Conservation (phyloP, 148 eudicot genomes). For the Fagopyrum homotropicum region DNA sequence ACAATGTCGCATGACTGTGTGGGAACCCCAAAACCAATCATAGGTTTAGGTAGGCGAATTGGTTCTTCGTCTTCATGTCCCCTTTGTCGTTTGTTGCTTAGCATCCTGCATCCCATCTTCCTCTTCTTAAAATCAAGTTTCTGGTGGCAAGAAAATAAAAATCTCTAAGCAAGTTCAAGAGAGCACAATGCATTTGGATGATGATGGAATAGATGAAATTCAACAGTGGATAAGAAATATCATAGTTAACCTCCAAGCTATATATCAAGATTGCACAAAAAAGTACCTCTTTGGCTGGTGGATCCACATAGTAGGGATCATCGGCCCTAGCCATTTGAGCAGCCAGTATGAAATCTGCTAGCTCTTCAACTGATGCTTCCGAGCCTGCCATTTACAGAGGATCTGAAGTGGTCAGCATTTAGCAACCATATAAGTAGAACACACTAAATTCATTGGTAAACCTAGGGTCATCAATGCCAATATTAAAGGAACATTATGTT, state of each 20-base stretch:
- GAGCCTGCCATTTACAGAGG: slow-evolving; percentile 39
- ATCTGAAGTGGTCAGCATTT: not conserved
- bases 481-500: too few relatives aligned
- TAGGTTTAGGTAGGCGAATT: slow-evolving; percentile 76
- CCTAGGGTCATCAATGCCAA: too few relatives aligned
- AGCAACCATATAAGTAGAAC: not conserved
- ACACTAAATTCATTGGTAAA: not conserved
- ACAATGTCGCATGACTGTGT: slow-evolving; percentile 18
- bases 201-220: not conserved
- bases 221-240: not conserved
- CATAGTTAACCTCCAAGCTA: not conserved
- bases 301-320: slow-evolving; percentile 31
- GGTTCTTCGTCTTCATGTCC: slow-evolving; percentile 35
- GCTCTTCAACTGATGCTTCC: slow-evolving; percentile 47
- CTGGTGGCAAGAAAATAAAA: not conserved
- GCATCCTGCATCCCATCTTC: slow-evolving; percentile 24
- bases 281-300: slow-evolving; percentile 26
- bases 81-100: slow-evolving; percentile 31
- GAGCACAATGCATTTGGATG: not conserved
- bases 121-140: slow-evolving; percentile 37
- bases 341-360: slow-evolving; percentile 68
- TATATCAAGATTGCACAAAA: not conserved
- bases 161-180: not conserved
- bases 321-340: slow-evolving; percentile 69
- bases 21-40: slow-evolving; percentile 94